A percentile compares a stretch with the other conserved stretches of the same genome.
Conservation (phyloP, 202 grass and related monocot genomes). For the Brachypodium distachyon region DNA sequence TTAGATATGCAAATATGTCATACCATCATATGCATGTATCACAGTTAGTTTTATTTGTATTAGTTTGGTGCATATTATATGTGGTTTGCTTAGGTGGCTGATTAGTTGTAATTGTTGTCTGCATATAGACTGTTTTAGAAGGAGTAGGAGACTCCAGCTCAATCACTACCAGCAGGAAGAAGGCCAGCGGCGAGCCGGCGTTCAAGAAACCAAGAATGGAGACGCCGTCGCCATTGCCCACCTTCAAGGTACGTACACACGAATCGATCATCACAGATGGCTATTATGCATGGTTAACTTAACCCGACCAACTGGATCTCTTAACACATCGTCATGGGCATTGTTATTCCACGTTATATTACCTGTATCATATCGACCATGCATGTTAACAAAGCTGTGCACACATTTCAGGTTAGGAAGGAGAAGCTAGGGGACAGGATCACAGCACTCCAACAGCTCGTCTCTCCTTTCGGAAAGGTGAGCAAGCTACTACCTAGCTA, state of each 20-base stretch:
- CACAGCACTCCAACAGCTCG: conserved; percentile 93
- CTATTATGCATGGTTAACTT: neutral
- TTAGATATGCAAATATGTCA: neutral
- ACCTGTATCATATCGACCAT: neutral
- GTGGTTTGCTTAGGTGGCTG: neutral
- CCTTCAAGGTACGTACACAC: conserved; percentile 73
- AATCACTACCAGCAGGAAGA: conserved; percentile 47
- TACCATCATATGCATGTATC: neutral
- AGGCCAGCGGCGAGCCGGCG: conserved; percentile 26
- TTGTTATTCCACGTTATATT: conserved; percentile 37
- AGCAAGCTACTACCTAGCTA: conserved; percentile 1
- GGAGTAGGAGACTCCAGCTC: conserved; percentile 57
- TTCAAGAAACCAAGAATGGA: conserved; percentile 78
- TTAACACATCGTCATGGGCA: neutral
- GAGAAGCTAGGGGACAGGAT: conserved; percentile 99
- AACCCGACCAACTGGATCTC: neutral
- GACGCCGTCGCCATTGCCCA: conserved; percentile 72
- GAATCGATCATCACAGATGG: neutral
- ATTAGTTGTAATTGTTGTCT: conserved; percentile 2
- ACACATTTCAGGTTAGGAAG: conserved; percentile 83
- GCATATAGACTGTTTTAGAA: conserved; percentile 52
- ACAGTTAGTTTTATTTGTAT: neutral
- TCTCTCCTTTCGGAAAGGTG: conserved; percentile 99
- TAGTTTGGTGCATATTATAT: neutral
- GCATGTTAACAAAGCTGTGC: neutral